phyloP scores from a whole-genome alignment of 1,284 basidiomycete species.

The Marasmius fiardii region DNA sequence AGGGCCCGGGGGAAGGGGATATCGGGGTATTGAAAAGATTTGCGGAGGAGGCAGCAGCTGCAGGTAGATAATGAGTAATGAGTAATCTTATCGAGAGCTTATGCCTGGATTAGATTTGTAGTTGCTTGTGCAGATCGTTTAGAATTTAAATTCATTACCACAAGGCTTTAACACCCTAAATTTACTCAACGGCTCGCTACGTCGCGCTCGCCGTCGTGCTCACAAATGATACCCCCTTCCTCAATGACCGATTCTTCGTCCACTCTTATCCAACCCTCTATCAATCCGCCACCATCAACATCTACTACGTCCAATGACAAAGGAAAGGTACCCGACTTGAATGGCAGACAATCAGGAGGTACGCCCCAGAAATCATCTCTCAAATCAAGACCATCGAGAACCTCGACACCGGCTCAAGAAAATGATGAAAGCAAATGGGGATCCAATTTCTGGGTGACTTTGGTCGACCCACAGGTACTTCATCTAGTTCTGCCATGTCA shows the following conservation, averaged over 20 bases:
- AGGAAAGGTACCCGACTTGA: constrained; percentile 18
- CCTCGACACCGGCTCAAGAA: constrained; percentile 26
- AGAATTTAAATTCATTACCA: constrained; percentile 15
- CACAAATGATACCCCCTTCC: constrained; percentile 10
- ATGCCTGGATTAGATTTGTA: constrained; percentile 7
- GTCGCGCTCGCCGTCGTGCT: constrained; percentile 18
- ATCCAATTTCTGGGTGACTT: constrained; percentile 84
- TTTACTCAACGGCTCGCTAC: constrained; percentile 5
- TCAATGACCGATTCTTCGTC: constrained; percentile 9
- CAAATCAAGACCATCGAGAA: constrained; percentile 22
- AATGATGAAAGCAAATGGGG: constrained; percentile 61
- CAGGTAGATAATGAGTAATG: no score
- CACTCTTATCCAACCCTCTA: constrained; percentile 14
- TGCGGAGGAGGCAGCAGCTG: constrained; percentile 41
- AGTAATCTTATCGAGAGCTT: constrained; percentile 7
- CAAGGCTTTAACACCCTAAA: constrained; percentile 11
- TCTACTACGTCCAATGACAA: constrained; percentile 19
- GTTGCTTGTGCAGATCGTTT: constrained; percentile 18
- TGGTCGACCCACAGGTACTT: constrained; percentile 76
- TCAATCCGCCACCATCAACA: constrained; percentile 19
- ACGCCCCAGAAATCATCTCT: constrained; percentile 21
- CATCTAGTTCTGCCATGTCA: constrained; percentile 1
- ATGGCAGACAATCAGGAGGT: not conserved
- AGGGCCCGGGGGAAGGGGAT: constrained; percentile 22
- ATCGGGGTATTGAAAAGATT: constrained; percentile 40